These are phyloP conservation scores for Vigna nakashimae DNA, from an alignment of 306 rosid species.

Conservation along the genomic window DNA sequence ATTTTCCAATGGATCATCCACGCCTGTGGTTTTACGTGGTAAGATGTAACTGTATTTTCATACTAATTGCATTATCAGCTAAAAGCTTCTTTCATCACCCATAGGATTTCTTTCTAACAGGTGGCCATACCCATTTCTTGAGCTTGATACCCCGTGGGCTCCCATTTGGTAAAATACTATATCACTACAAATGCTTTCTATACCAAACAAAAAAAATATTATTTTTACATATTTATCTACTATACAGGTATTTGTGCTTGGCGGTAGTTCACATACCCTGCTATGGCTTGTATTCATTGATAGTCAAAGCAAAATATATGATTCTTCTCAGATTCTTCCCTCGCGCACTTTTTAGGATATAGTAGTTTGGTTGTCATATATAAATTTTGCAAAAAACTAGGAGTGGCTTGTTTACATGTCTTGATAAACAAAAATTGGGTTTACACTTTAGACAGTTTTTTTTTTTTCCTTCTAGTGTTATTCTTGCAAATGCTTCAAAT, in stretches of 20 bases:
- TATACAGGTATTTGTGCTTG: conserved; percentile 70
- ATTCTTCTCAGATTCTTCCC: conserved; percentile 67
- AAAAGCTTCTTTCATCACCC: conserved; percentile 3
- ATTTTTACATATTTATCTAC: conserved; percentile 13
- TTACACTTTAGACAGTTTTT: background rate
- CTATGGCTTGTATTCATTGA: conserved; percentile 68
- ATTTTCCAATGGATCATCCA: conserved; percentile 79
- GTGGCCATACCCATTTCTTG: conserved; percentile 90
- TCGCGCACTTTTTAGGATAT: conserved; percentile 49
- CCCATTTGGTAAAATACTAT: conserved; percentile 70
- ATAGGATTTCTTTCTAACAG: conserved; percentile 38
- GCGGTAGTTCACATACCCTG: conserved; percentile 79
- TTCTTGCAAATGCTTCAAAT: conserved; percentile 18
- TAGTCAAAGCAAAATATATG: conserved; percentile 62
- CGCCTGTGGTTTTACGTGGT: conserved; percentile 47
- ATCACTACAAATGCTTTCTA: conserved; percentile 17
- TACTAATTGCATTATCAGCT: background rate
- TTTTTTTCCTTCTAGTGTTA: background rate
- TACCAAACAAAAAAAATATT: background rate
- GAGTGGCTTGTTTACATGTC: background rate
- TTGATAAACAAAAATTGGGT: background rate
- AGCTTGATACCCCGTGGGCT: conserved; percentile 75
- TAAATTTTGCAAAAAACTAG: background rate
- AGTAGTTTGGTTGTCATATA: conserved; percentile 42
- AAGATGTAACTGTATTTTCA: conserved; percentile 13